Base-by-base conservation (phyloP, 176 grass and related monocot species). In the Ampelocalamus luodianensis region DNA sequence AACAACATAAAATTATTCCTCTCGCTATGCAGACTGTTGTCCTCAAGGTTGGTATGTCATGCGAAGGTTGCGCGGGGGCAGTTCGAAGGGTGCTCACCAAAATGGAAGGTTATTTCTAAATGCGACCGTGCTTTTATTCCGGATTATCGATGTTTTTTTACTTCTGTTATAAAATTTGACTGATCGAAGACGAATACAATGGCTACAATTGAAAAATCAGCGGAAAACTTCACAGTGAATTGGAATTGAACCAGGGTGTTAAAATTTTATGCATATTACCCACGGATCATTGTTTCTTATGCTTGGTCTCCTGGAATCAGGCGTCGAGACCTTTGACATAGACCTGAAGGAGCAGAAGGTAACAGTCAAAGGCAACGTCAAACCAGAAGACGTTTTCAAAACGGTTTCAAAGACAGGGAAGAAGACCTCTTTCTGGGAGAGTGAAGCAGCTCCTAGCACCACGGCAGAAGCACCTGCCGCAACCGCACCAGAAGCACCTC, bases 361-460 rank as follows among this genome's bases (percentile, higher is more conserved):
- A 50, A 97, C 95, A 4, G 95, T 97, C 3, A 93, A 80, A 86
- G 92, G 95, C 73, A 93, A 93, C 68, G 81, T 97, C 43, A 93
- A 89, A 74, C 86, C 92, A 2, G 90, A 93, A 38, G 95, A 86
- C 12, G 92, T 97, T 78, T 77, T 97, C 74, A 90, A 94, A 82
- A 94, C 87, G 1, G 95, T 97, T 63, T 97, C 92, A 45, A 97
- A 90, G 71, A 93, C 95, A 3, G 95, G 95, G 44, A 97, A 97
- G 79, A 97, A 88, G 68, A 94, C 92, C 65, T 78, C 89, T 74
- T 93, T 88, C 69, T 94, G 95, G 92, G 88, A 94, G 82, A 29
- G 13, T 37, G 84, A 94, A 51, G 59, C 82, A 24, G 45, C 73
- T 55, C 32, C 74, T 38, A 63, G 39, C 55, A 23, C 64, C 36